Percentiles rank a stretch among this genome's conserved stretches.
Conservation (phyloP, 306 rosid species). For the Fagus sylvatica region DNA sequence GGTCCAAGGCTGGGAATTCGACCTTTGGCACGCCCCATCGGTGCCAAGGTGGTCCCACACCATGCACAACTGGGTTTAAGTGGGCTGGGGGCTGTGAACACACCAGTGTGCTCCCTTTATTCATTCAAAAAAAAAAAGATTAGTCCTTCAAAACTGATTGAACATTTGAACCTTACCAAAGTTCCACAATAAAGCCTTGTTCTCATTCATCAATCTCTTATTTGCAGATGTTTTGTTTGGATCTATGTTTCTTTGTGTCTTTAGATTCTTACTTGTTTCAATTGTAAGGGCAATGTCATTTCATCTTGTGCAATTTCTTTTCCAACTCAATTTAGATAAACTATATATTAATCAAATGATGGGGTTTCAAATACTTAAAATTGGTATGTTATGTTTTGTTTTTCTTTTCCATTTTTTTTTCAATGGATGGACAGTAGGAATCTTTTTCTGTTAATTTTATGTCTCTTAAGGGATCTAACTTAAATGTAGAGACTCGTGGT, state of each 20-base stretch:
- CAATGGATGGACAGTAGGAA: neutral
- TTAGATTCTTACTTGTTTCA: neutral
- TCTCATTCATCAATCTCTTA: neutral
- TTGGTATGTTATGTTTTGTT: neutral
- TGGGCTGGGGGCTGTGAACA: too few species aligned
- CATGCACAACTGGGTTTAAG: too few species aligned
- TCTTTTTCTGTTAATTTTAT: conserved; percentile 7
- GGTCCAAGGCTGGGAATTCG: too few species aligned
- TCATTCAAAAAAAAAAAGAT: too few species aligned
- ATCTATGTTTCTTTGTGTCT: neutral
- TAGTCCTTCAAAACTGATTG: neutral
- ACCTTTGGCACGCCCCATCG: too few species aligned
- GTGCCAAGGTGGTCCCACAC: too few species aligned
- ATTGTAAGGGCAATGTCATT: neutral
- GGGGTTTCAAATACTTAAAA: neutral
- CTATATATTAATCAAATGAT: neutral
- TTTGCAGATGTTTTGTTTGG: neutral
- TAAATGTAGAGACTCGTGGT: conserved; percentile 60
- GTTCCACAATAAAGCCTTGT: neutral
- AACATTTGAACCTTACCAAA: neutral
- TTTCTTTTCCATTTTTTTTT: too few species aligned
- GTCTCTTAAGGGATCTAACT: conserved; percentile 10
- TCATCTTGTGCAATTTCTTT: neutral
- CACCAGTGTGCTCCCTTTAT: too few species aligned
- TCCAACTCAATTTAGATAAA: neutral